Evolutionary conservation across 768 basidiomycete genomes (phyloP), one percentile per base, ranked within the genome.

Genomic region (Leucosporidium creatinivorum): DNA sequence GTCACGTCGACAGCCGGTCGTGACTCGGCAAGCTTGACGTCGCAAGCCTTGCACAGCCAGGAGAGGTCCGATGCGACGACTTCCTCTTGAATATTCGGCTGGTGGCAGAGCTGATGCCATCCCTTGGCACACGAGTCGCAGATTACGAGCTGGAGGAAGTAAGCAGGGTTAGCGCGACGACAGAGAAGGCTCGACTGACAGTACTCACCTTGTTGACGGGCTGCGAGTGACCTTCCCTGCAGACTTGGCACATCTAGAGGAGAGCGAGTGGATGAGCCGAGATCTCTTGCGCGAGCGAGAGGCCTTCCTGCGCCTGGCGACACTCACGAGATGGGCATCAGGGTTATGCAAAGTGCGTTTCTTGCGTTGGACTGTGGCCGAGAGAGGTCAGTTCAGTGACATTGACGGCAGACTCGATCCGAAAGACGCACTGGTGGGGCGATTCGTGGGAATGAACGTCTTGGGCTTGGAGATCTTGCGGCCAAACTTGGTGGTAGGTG

Each of bases 381-480:
- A 12, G 21, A 1, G 17, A 21, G 12, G 13, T 44, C 21, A 28
- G 58, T 13, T 48, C 15, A 18, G 36, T 17, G 17, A 18, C 26
- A 2, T 18, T 9, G 28, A 18, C n/a, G 7, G 19, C 6, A 2
- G 39, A n/a, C 0, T 15, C 0, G 26, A 25, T 15, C 9, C 9
- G 13, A n/a, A 48, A 19, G 25, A 39, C 59, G 44, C 28, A 64
- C 62, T 68, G 47, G 70, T 71, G 2, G 70, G 66, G 48, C 60
- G 58, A 64, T 62, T 71, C 44, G 70, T 71, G 39, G 70, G 70
- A 1, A 59, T 48, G 64, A 71, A 71, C 13, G 70, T 51, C 57
- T 70, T 66, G 5, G 70, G 70, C 58, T 67, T 68, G 23, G 61
- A 63, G 36, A 71, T 65, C 64, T 71, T 71, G 51, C 70, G 63